Percentiles rank a stretch among this genome's conserved stretches.
These are phyloP conservation scores for Lepraria neglecta DNA, from an alignment of 495 filamentous ascomycete genomes.

Conservation along the genomic window DNA sequence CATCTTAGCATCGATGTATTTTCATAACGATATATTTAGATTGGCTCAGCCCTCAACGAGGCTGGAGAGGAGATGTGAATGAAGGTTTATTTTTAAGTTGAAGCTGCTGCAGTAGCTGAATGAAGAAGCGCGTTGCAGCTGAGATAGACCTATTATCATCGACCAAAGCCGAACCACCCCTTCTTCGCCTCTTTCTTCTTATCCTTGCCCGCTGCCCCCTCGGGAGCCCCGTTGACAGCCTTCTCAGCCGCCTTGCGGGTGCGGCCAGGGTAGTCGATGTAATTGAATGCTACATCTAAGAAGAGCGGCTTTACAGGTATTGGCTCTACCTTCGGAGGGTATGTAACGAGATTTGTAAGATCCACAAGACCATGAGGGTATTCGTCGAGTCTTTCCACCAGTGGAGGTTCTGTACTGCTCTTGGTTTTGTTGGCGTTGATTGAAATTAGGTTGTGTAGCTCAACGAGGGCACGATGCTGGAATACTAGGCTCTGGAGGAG, in stretches of 20 bases:
- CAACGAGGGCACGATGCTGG: constrained; percentile 74
- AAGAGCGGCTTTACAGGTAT: constrained; percentile 94
- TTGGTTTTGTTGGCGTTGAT: constrained; percentile 25
- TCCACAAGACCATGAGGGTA: constrained; percentile 64
- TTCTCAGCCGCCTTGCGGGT: constrained; percentile 23
- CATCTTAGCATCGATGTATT: too few relatives aligned
- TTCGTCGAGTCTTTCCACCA: constrained; percentile 67
- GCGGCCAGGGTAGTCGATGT: constrained; percentile 83
- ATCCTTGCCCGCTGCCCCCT: constrained; percentile 33
- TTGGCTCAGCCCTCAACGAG: too few relatives aligned
- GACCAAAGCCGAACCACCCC: constrained; percentile 87
- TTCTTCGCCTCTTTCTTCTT: constrained; percentile 59
- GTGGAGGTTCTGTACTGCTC: constrained; percentile 29
- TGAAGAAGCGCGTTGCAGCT: background rate
- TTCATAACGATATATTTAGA: too few relatives aligned
- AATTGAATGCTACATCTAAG: constrained; percentile 96
- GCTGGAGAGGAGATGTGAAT: too few relatives aligned
- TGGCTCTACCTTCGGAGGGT: constrained; percentile 73
- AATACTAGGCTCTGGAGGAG: constrained; percentile 62
- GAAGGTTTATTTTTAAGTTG: too few relatives aligned
- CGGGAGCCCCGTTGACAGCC: constrained; percentile 27
- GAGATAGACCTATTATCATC: constrained; percentile 37
- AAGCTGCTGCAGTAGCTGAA: too few relatives aligned
- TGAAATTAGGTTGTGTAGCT: constrained; percentile 56
- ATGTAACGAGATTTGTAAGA: constrained; percentile 72